phyloP scores from a whole-genome alignment of 2,329 filamentous ascomycete genomes.

The Beauveria rudraprayagi region DNA sequence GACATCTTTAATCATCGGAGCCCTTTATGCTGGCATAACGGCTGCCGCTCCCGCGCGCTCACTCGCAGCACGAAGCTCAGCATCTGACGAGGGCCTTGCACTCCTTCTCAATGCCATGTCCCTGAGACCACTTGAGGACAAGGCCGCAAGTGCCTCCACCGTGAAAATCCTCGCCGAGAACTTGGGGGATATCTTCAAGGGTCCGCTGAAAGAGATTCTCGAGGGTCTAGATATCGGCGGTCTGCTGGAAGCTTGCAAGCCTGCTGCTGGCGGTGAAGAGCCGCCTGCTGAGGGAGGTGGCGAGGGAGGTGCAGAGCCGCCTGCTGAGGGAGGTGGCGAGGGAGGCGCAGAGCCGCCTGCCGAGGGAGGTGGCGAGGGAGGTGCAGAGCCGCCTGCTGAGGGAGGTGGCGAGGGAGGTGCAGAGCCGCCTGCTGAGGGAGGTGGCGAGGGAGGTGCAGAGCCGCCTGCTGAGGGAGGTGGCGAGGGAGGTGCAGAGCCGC shows the following conservation, averaged over 20 bases:
- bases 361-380: neutral
- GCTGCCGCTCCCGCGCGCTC: neutral
- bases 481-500: no score
- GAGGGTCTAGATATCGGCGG: neutral
- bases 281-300: neutral
- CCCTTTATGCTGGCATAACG: constrained; percentile 1
- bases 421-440: no score
- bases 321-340: neutral
- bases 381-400: neutral
- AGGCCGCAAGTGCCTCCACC: neutral
- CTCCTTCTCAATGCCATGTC: neutral
- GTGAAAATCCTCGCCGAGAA: neutral
- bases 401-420: no score
- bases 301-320: neutral
- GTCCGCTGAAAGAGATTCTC: neutral
- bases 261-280: neutral
- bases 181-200: neutral
- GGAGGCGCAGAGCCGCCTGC: neutral
- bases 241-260: neutral
- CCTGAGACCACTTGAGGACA: neutral
- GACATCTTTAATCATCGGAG: neutral
- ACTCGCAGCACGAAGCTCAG: neutral
- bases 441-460: neutral
- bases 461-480: neutral
- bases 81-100: neutral